Evolutionary conservation across 345 rosid genomes (phyloP).

Genomic region (Salix arbutifolia): DNA sequence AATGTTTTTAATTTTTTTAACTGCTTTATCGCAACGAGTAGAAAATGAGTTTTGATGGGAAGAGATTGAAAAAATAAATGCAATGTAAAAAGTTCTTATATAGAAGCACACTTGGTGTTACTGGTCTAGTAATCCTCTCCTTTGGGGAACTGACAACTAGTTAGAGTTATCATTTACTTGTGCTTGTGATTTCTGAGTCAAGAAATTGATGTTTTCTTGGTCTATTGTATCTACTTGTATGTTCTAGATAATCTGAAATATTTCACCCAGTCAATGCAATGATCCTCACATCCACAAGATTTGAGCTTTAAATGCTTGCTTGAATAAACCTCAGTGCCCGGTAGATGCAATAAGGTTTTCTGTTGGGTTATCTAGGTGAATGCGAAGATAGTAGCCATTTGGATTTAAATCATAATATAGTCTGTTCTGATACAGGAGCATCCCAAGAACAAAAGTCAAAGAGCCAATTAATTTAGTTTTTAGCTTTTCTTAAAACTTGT

Average conservation of each 20-base stretch:
- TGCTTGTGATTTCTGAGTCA: not conserved
- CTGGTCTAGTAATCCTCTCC: not conserved
- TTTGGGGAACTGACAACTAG: not conserved
- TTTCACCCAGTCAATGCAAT: not conserved
- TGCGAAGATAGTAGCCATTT: not conserved
- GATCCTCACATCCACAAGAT: not conserved
- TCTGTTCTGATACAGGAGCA: not conserved
- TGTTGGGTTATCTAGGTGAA: not conserved
- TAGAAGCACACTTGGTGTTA: not conserved
- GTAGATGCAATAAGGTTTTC: not conserved
- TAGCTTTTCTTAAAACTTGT: too few relatives aligned
- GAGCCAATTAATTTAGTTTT: too few relatives aligned
- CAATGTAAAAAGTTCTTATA: not conserved
- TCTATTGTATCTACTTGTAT: too few relatives aligned
- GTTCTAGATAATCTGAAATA: too few relatives aligned
- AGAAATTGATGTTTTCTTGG: not conserved
- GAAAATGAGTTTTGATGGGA: not conserved
- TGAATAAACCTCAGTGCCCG: not conserved
- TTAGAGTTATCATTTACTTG: not conserved
- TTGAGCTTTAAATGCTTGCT: not conserved
- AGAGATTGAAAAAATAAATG: not conserved
- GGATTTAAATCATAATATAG: not conserved
- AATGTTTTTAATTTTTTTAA: not conserved
- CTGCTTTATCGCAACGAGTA: not conserved
- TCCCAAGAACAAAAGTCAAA: too few relatives aligned